These are phyloP conservation scores for Dendrobium huoshanense DNA, from an alignment of 106 monocot species.

Conservation along the genomic window DNA sequence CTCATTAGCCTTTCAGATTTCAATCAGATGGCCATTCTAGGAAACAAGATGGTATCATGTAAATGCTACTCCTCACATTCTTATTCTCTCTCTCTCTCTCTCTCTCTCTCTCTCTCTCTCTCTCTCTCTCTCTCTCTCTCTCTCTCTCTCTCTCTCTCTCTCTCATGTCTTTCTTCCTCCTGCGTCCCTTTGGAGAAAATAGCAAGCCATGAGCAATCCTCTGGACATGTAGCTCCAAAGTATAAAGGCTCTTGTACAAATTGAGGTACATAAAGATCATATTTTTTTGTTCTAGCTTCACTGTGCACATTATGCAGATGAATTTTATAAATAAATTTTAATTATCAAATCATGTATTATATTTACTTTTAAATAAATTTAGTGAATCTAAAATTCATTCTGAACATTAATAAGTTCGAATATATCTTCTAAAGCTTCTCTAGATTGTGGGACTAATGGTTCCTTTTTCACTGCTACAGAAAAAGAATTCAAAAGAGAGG, in stretches of 20 bases:
- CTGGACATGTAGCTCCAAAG: background rate
- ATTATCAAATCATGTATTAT: too few relatives aligned
- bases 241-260: background rate
- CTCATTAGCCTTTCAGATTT: slow-evolving; percentile 1
- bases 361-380: background rate
- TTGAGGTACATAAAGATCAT: background rate
- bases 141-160: background rate
- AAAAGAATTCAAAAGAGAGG: background rate
- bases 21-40: background rate
- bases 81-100: background rate
- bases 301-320: too few relatives aligned
- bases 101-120: background rate
- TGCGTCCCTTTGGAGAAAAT: background rate
- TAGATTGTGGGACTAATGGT: background rate
- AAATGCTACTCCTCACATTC: background rate
- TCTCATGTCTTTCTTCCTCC: background rate
- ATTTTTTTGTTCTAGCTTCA: background rate
- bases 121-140: background rate
- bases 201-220: background rate
- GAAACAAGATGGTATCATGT: background rate
- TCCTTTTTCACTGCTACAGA: background rate
- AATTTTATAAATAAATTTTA: too few relatives aligned
- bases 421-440: background rate
- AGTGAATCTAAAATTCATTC: background rate
- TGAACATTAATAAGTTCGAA: too few relatives aligned